These are phyloP conservation scores for Volvox carteri DNA, from an alignment of 163 green algal species.

Conservation along the genomic window DNA sequence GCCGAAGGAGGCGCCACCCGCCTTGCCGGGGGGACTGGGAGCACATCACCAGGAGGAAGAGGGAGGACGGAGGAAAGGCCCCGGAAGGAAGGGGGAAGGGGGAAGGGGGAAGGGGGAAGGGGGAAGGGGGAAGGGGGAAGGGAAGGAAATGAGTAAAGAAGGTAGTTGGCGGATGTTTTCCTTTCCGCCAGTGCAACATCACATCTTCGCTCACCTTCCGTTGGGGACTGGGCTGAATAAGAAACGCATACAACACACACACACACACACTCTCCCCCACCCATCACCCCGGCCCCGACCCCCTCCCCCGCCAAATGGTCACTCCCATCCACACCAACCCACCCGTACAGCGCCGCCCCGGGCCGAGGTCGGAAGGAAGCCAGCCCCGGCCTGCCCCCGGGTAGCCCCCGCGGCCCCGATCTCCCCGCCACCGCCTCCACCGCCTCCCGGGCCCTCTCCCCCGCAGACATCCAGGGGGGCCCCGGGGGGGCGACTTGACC, in stretches of 20 bases:
- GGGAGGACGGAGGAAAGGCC: not conserved
- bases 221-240: too few species aligned
- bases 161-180: not conserved
- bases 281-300: too few species aligned
- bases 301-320: too few species aligned
- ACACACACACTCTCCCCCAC: not conserved
- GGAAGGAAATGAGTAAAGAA: too few species aligned
- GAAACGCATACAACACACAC: too few species aligned
- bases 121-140: not conserved
- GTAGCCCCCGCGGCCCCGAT: conserved; percentile 16
- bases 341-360: conserved; percentile 24
- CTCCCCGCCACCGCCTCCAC: not conserved
- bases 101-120: not conserved
- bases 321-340: too few species aligned
- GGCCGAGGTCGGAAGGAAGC: conserved; percentile 12
- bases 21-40: not conserved
- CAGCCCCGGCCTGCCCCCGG: not conserved
- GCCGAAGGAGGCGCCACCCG: conserved; percentile 32
- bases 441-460: not conserved
- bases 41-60: not conserved
- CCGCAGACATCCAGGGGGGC: not conserved
- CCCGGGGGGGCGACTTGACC: conserved; percentile 25
- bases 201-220: too few species aligned
- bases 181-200: too few species aligned
- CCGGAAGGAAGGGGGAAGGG: not conserved